phyloP scores from a whole-genome alignment of 257 asterid genomes.

The Petunia axillaris region DNA sequence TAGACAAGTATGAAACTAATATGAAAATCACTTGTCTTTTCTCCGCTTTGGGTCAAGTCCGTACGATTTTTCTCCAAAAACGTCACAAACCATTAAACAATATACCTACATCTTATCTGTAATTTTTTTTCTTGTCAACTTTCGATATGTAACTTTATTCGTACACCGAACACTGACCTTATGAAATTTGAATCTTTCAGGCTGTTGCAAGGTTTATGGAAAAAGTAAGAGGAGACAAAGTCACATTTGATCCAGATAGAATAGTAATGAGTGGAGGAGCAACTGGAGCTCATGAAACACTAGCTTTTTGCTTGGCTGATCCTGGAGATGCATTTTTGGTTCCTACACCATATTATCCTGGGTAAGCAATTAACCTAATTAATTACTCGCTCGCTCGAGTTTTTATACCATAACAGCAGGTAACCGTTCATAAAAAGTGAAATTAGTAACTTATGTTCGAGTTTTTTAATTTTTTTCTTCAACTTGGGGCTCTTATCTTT shows the following conservation, averaged over 20 bases:
- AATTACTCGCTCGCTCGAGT: not conserved
- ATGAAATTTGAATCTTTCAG: constrained; percentile 34
- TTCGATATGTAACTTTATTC: no score
- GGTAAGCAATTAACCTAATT: constrained; percentile 36
- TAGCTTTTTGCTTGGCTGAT: constrained; percentile 86
- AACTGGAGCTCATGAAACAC: constrained; percentile 77
- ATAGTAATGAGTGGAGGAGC: constrained; percentile 93
- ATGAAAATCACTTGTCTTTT: not conserved
- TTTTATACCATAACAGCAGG: no score
- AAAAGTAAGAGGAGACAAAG: constrained; percentile 70
- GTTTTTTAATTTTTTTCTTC: not conserved
- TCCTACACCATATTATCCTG: constrained; percentile 92
- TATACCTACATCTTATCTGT: no score
- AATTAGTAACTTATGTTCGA: not conserved
- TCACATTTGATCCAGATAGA: constrained; percentile 64
- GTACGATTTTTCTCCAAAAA: no score
- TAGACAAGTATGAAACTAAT: constrained; percentile 54
- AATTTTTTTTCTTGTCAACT: no score
- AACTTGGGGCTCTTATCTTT: not conserved
- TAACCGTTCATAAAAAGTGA: no score
- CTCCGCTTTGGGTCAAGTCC: no score
- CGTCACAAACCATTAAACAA: no score
- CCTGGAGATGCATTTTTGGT: constrained; percentile 82
- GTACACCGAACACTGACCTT: not conserved
- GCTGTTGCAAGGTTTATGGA: constrained; percentile 89